A percentile compares a stretch with the other conserved stretches of the same genome.
Evolutionary conservation across 169 alveolate species (phyloP).

Genomic region (Babesia bovis): DNA sequence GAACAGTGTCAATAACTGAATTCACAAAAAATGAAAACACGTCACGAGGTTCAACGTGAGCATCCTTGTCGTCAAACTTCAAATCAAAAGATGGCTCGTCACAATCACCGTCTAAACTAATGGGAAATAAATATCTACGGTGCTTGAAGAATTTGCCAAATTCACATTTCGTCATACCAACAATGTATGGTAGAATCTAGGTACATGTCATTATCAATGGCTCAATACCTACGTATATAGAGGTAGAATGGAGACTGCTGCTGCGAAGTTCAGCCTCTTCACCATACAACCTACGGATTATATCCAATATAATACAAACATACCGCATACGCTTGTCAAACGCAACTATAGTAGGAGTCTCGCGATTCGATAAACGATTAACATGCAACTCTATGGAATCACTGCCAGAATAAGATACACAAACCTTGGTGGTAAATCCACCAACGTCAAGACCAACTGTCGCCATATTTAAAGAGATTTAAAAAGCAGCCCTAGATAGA

Average conservation of each 20-base stretch:
- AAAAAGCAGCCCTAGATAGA: too few species aligned
- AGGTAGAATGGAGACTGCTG: slow-evolving; percentile 20
- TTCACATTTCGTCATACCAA: background rate
- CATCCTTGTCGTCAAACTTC: slow-evolving; percentile 45
- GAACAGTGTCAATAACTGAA: slow-evolving; percentile 42
- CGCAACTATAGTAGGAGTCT: slow-evolving; percentile 63
- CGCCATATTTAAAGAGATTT: slow-evolving; percentile 11
- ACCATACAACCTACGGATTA: slow-evolving; percentile 41
- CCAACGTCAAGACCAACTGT: slow-evolving; percentile 61
- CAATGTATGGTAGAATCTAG: slow-evolving; percentile 43
- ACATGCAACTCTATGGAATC: slow-evolving; percentile 52
- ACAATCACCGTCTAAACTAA: slow-evolving; percentile 4
- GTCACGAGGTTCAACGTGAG: slow-evolving; percentile 33
- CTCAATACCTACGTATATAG: slow-evolving; percentile 22
- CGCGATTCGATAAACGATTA: slow-evolving; percentile 58
- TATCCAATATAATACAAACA: background rate
- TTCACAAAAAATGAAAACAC: slow-evolving; percentile 44
- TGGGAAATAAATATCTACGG: slow-evolving; percentile 27
- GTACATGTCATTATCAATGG: background rate
- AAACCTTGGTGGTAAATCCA: slow-evolving; percentile 55
- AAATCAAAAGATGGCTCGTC: slow-evolving; percentile 25
- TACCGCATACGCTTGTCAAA: slow-evolving; percentile 59
- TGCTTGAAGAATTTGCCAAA: background rate
- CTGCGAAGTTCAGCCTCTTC: slow-evolving; percentile 66
- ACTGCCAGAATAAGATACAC: slow-evolving; percentile 35